These are phyloP conservation scores for Azolla pinnata DNA, from an alignment of 75 land plant genomes.

Conservation along the genomic window DNA sequence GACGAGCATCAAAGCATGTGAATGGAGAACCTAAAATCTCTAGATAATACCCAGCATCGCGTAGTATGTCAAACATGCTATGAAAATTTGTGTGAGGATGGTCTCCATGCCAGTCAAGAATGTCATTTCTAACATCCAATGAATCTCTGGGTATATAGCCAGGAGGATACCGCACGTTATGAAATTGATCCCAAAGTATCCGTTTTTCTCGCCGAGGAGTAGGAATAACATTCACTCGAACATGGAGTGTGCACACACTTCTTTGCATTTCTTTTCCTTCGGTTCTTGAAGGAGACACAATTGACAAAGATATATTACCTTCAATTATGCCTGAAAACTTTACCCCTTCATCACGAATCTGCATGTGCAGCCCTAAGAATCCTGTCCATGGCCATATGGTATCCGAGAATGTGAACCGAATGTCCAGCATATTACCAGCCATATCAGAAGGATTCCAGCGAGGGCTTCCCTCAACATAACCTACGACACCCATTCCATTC, in stretches of 20 bases:
- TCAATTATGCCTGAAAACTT: conserved; percentile 70
- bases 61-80: conserved; percentile 79
- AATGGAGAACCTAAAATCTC: conserved; percentile 95
- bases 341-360: conserved; percentile 76
- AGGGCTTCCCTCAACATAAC: conserved; percentile 66
- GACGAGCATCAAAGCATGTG: conserved; percentile 91
- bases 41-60: conserved; percentile 89
- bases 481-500: conserved; percentile 97
- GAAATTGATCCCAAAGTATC: conserved; percentile 94
- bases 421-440: conserved; percentile 61
- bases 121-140: conserved; percentile 90
- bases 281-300: conserved; percentile 60
- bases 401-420: conserved; percentile 69
- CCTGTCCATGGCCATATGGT: conserved; percentile 99
- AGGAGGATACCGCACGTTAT: conserved; percentile 91
- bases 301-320: conserved; percentile 68
- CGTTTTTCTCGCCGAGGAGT: conserved; percentile 74
- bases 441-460: conserved; percentile 64
- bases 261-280: conserved; percentile 41
- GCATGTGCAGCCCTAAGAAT: conserved; percentile 71
- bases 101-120: conserved; percentile 99
- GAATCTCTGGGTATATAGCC: conserved; percentile 98
- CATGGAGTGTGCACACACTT: conserved; percentile 54
- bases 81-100: conserved; percentile 95
- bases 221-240: conserved; percentile 75